A percentile compares a stretch with the other conserved stretches of the same genome.
These are phyloP conservation scores for Bacidia gigantensis DNA, from an alignment of 495 filamentous ascomycete genomes.

Conservation along the genomic window DNA sequence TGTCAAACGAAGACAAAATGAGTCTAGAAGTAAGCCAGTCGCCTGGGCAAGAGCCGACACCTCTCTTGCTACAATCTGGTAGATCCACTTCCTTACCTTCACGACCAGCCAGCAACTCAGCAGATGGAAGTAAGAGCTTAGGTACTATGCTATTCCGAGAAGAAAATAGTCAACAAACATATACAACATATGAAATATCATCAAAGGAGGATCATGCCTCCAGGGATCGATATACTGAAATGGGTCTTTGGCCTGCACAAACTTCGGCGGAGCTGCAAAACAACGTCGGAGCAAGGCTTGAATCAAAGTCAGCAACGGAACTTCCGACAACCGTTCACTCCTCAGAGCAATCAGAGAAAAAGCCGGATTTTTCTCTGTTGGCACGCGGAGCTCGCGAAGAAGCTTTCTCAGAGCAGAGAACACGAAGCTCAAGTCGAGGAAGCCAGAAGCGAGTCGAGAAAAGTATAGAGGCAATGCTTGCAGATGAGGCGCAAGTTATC, in stretches of 20 bases:
- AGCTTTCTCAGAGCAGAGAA: slow-evolving; percentile 14
- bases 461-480: slow-evolving; percentile 67
- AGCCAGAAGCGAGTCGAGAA: slow-evolving; percentile 51
- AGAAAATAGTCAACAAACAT: too few relatives aligned
- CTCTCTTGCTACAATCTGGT: neutral
- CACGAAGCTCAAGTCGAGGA: slow-evolving; percentile 32
- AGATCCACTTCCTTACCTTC: neutral
- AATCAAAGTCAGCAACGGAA: neutral
- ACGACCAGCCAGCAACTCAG: neutral
- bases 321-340: neutral
- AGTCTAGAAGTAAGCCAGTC: neutral
- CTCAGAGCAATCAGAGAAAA: neutral
- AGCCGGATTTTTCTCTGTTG: neutral
- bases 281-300: neutral
- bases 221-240: too few relatives aligned
- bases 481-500: slow-evolving; percentile 54
- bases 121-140: neutral
- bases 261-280: too few relatives aligned
- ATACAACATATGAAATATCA: too few relatives aligned
- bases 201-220: too few relatives aligned
- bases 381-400: slow-evolving; percentile 2
- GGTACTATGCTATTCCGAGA: too few relatives aligned
- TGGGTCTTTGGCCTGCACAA: too few relatives aligned
- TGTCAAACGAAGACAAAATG: slow-evolving; percentile 4
- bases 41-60: neutral